Conservation (phyloP, 331 rosid species). For the Stylosanthes scabra region DNA sequence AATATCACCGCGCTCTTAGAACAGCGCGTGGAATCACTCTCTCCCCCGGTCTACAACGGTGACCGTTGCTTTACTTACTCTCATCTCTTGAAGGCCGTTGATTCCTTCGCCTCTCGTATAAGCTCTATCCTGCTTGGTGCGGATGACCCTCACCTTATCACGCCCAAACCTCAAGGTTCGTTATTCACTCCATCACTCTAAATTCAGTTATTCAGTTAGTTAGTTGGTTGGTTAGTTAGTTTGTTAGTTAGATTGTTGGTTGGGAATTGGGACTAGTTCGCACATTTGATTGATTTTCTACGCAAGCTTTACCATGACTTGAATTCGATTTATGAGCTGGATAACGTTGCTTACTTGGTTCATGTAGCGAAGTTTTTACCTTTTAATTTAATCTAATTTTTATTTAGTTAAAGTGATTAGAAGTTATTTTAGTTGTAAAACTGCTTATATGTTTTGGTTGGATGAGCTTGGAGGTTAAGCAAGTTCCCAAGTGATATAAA, state of each 20-base stretch:
- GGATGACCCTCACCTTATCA: too few species aligned
- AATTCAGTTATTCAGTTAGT: background rate
- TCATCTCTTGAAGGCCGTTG: constrained; percentile 55
- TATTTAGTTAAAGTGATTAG: background rate
- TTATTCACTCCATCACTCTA: background rate
- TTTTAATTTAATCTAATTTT: background rate
- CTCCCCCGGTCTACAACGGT: constrained; percentile 54
- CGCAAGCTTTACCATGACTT: background rate
- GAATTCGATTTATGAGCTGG: background rate
- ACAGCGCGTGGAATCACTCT: constrained; percentile 34
- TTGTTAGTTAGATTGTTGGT: background rate
- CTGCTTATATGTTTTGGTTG: constrained; percentile 4
- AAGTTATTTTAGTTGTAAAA: background rate
- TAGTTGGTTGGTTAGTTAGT: too few species aligned
- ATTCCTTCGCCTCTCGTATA: constrained; percentile 71
- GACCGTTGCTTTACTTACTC: constrained; percentile 77
- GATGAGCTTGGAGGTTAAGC: background rate
- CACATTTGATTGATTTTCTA: background rate
- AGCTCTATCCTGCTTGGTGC: constrained; percentile 51
- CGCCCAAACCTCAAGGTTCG: constrained; percentile 46
- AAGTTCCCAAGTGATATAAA: background rate
- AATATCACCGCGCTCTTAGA: too few species aligned
- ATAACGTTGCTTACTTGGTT: too few species aligned
- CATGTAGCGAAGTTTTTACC: background rate
- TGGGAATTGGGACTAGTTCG: background rate